Evolutionary conservation across 2,329 filamentous ascomycete species (phyloP), one percentile per base, ranked within the genome.

Genomic region (Metarhizium humberi): DNA sequence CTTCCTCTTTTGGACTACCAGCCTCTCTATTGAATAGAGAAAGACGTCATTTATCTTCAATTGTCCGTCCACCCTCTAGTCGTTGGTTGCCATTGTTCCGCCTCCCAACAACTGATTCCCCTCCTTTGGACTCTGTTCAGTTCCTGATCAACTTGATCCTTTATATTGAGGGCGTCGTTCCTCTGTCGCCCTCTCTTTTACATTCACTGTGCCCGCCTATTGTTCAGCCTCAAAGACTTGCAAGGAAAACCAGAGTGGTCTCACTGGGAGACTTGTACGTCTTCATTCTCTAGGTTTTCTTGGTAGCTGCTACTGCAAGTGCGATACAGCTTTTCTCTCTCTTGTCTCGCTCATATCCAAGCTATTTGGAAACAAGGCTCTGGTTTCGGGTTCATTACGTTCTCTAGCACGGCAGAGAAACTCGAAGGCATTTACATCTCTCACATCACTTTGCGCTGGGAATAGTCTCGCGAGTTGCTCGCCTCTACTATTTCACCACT

Each of bases 11-110:
- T 48, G 40, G 10, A 32, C 20, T 5, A 18, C 46, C 20, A 45
- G 46, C 34, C 54, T 53, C 40, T 50, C 51, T 59, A 55, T 63
- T 63, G 55, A 56, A 40, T 54, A 55, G 53, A 53, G 57, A 47
- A n/a, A 18, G 25, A 54, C 59, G 59, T 60, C 57, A 57, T 56
- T 58, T 60, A 52, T 57, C 53, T 53, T 42, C 47, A 18, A 10
- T 25, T 30, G 42, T 25, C 49, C n/a, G 34, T n/a, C 49, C 51
- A 29, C 38, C 18, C 56, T 25, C 30, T 38, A 50, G 11, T 53
- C 53, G 55, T 48, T 34, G 16, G 20, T 46, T 48, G 10, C 32
- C 38, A 45, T 45, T 52, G 51, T 30, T 43, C n/a, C 11, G n/a
- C 6, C 25, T 7, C n/a, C 18, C 6, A 30, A 50, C 54, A 52